Conservation (phyloP, 2,329 filamentous ascomycete species). For the Acrodontium crateriforme region DNA sequence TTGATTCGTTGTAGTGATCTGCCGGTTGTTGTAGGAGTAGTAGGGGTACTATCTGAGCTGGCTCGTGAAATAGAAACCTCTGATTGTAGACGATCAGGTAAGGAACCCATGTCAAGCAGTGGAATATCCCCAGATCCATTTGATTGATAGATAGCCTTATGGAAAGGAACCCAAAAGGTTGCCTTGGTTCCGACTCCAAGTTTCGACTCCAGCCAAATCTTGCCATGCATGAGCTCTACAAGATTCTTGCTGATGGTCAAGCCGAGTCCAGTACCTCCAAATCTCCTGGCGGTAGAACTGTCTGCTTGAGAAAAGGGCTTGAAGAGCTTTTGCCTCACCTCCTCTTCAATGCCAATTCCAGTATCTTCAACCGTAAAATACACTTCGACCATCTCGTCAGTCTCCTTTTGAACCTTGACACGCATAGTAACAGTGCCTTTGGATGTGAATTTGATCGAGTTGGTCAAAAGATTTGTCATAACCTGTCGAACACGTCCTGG, state of each 20-base stretch:
- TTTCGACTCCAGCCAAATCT: conserved; percentile 56
- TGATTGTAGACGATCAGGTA: conserved; percentile 52
- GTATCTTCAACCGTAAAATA: conserved; percentile 64
- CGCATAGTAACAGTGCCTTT: conserved; percentile 54
- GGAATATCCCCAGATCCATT: conserved; percentile 31
- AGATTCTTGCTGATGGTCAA: conserved; percentile 72
- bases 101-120: conserved; percentile 47
- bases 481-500: conserved; percentile 75
- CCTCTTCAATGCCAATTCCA: conserved; percentile 69
- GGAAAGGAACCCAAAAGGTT: conserved; percentile 64
- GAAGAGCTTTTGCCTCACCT: conserved; percentile 59
- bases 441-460: conserved; percentile 62
- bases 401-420: conserved; percentile 50
- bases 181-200: conserved; percentile 58
- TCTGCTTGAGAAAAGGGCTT: conserved; percentile 74
- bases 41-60: conserved; percentile 45
- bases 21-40: conserved; percentile 13
- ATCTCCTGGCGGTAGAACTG: conserved; percentile 63
- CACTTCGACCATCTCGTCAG: conserved; percentile 49
- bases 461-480: conserved; percentile 64
- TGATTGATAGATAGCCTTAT: conserved; percentile 45
- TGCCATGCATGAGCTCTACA: conserved; percentile 63
- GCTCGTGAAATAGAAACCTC: conserved; percentile 48
- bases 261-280: conserved; percentile 65
- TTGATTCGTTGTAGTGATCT: conserved; percentile 3